A percentile compares a stretch with the other conserved stretches of the same genome.
These are phyloP conservation scores for Cyanodermella asteris DNA, from an alignment of 2,329 filamentous ascomycete genomes.

Conservation along the genomic window DNA sequence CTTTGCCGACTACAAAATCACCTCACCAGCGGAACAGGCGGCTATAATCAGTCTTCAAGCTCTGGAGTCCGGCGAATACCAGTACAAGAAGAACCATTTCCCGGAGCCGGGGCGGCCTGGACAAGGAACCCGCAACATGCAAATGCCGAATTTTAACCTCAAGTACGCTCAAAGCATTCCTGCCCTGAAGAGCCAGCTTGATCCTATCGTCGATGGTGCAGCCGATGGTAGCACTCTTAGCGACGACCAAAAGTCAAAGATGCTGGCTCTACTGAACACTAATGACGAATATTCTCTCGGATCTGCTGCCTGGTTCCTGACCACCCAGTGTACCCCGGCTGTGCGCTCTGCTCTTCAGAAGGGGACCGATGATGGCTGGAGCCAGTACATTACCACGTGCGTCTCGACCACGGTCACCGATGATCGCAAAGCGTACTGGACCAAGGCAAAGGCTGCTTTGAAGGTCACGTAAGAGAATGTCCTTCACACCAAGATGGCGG, in stretches of 20 bases:
- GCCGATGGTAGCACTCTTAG: too few relatives aligned
- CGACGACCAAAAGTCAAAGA: too few relatives aligned
- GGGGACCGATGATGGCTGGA: constrained; percentile 28
- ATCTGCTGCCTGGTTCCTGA: constrained; percentile 39
- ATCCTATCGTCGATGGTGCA: constrained; percentile 47
- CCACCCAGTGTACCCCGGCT: constrained; percentile 27
- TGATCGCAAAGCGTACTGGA: constrained; percentile 28
- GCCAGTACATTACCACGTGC: constrained; percentile 31
- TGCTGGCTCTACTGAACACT: constrained; percentile 29
- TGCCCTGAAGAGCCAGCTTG: constrained; percentile 17
- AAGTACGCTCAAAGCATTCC: constrained; percentile 30
- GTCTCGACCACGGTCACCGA: constrained; percentile 26
- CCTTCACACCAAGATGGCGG: too few relatives aligned
- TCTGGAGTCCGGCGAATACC: constrained; percentile 47
- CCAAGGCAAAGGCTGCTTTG: constrained; percentile 22
- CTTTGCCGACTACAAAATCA: constrained; percentile 36
- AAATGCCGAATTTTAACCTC: constrained; percentile 31
- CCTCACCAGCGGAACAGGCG: constrained; percentile 36
- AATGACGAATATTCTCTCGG: constrained; percentile 31
- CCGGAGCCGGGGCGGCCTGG: constrained; percentile 33
- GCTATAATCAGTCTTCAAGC: constrained; percentile 49
- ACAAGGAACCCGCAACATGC: constrained; percentile 52
- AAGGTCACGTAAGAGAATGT: too few relatives aligned
- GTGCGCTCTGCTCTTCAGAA: constrained; percentile 22
- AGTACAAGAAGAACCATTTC: constrained; percentile 47